phyloP scores from a whole-genome alignment of 1,284 basidiomycete genomes.

The Wallemia ichthyophaga region DNA sequence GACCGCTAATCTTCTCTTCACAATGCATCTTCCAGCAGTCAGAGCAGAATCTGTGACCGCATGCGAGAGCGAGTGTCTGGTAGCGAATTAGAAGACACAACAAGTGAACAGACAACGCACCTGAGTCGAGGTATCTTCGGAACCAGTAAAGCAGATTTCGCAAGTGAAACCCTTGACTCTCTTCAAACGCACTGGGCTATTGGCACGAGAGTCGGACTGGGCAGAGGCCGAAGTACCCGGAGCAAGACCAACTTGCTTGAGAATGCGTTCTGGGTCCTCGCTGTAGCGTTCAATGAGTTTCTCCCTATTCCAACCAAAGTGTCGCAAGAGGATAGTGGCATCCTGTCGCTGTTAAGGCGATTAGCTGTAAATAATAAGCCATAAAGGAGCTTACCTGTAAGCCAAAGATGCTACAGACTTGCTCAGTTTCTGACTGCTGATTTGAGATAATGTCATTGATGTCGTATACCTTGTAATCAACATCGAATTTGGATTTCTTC shows the following conservation, averaged over 20 bases:
- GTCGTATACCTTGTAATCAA: slow-evolving; percentile 5
- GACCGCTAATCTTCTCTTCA: slow-evolving; percentile 55
- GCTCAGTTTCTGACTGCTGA: slow-evolving; percentile 4
- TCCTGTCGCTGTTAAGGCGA: slow-evolving; percentile 17
- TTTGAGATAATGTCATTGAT: slow-evolving; percentile 4
- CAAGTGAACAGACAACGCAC: too few relatives aligned
- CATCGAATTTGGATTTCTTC: slow-evolving; percentile 1
- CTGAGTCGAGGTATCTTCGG: slow-evolving; percentile 21
- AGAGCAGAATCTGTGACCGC: slow-evolving; percentile 52
- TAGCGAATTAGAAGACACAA: too few relatives aligned
- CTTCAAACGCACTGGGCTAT: slow-evolving; percentile 15
- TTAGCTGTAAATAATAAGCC: not conserved
- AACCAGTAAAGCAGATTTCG: slow-evolving; percentile 67
- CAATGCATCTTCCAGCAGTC: slow-evolving; percentile 69
- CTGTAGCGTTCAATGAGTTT: slow-evolving; percentile 81
- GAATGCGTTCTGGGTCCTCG: slow-evolving; percentile 45
- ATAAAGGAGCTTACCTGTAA: slow-evolving; percentile 1
- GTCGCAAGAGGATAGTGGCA: slow-evolving; percentile 50
- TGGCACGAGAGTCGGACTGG: slow-evolving; percentile 15
- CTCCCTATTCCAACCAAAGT: slow-evolving; percentile 87
- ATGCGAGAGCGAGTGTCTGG: slow-evolving; percentile 29
- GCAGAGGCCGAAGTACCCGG: slow-evolving; percentile 11
- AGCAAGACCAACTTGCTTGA: slow-evolving; percentile 34
- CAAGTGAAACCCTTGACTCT: slow-evolving; percentile 34
- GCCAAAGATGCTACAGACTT: slow-evolving; percentile 5